A percentile compares a stretch with the other conserved stretches of the same genome.
Evolutionary conservation across 2,329 filamentous ascomycete genomes (phyloP).

Genomic region (Ophiocordyceps camponoti-leonardi): DNA sequence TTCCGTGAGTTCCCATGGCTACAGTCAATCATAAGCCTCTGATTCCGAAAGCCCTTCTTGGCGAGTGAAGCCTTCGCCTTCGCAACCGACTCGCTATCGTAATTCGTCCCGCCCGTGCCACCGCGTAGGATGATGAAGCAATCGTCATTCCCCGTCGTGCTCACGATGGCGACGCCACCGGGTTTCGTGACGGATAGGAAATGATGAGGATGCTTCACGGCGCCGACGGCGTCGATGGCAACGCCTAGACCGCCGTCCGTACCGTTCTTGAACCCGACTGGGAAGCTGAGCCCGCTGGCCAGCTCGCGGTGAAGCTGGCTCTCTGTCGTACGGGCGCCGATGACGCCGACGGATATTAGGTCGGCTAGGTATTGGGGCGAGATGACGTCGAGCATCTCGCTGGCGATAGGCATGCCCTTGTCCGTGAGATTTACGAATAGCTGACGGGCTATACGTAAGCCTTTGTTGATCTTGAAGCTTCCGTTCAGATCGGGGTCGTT

Average conservation of each 20-base stretch:
- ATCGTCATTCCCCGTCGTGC: constrained; percentile 87
- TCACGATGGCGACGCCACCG: constrained; percentile 84
- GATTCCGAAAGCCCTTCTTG: constrained; percentile 49
- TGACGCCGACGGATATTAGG: constrained; percentile 74
- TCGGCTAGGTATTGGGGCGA: constrained; percentile 94
- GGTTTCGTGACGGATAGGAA: constrained; percentile 97
- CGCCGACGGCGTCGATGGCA: constrained; percentile 88
- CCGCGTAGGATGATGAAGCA: constrained; percentile 93
- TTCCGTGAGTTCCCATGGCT: constrained; percentile 93
- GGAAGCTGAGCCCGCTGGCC: constrained; percentile 86
- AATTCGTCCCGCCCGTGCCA: constrained; percentile 87
- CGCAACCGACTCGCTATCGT: constrained; percentile 66
- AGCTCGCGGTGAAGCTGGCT: constrained; percentile 90
- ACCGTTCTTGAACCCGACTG: constrained; percentile 98
- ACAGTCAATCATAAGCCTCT: constrained; percentile 92
- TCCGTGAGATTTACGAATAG: constrained; percentile 84
- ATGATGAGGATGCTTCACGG: constrained; percentile 81
- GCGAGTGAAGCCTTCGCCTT: constrained; percentile 65
- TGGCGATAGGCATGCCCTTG: constrained; percentile 89
- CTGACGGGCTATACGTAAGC: constrained; percentile 67
- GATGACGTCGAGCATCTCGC: constrained; percentile 96
- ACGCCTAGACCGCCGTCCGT: constrained; percentile 82
- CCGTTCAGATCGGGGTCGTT: constrained; percentile 98
- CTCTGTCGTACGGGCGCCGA: constrained; percentile 93
- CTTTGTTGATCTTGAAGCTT: constrained; percentile 98